Conservation (phyloP, 768 basidiomycete genomes). For the Coprinellus micaceus region DNA sequence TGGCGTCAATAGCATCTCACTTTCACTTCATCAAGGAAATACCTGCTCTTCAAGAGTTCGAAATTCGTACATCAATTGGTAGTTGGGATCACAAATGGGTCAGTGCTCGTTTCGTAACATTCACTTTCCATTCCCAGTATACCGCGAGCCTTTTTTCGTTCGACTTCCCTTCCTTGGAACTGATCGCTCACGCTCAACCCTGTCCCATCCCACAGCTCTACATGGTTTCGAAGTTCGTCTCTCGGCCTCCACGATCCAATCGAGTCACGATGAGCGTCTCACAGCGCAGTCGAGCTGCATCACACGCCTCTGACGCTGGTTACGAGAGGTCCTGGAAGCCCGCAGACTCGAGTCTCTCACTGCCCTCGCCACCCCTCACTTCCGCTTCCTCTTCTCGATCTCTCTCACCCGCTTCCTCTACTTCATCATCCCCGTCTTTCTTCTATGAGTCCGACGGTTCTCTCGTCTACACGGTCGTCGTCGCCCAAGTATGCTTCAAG, state of each 20-base stretch:
- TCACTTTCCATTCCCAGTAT: neutral
- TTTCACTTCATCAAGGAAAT: conserved; percentile 71
- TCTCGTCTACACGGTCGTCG: conserved; percentile 55
- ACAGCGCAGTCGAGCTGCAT: neutral
- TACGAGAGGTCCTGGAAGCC: no score
- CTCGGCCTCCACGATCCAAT: neutral
- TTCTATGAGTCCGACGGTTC: conserved; percentile 52
- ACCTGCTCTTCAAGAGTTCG: conserved; percentile 55
- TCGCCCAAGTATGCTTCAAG: conserved; percentile 70
- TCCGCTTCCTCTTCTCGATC: neutral
- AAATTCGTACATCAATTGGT: conserved; percentile 53
- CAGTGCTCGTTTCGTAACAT: conserved; percentile 17
- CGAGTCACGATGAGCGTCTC: neutral
- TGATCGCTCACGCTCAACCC: no score
- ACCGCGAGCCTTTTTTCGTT: no score
- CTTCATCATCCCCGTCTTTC: conserved; percentile 7
- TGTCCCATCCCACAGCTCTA: no score
- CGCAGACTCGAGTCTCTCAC: no score
- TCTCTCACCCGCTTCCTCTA: no score
- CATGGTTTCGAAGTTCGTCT: conserved; percentile 57
- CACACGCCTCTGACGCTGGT: no score
- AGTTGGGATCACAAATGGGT: conserved; percentile 84
- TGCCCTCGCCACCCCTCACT: neutral
- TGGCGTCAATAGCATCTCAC: conserved; percentile 47
- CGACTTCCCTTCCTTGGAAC: no score